Conservation (phyloP, 495 filamentous ascomycete species). For the Daldinia caldariorum region DNA sequence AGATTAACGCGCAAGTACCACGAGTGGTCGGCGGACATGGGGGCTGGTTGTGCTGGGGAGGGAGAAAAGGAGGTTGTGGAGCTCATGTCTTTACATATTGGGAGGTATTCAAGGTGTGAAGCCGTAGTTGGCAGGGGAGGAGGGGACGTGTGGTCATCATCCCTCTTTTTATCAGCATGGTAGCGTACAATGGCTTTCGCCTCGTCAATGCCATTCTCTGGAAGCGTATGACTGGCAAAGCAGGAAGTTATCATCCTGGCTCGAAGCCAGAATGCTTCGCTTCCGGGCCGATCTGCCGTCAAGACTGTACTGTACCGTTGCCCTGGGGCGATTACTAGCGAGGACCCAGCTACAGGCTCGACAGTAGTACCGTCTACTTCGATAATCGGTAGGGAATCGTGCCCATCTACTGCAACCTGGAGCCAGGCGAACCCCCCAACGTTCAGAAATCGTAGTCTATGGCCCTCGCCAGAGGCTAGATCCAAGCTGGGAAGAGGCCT, state of each 20-base stretch:
- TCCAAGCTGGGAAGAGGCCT: conserved; percentile 56
- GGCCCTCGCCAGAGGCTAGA: conserved; percentile 61
- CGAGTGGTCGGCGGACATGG: conserved; percentile 55
- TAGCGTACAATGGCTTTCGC: conserved; percentile 65
- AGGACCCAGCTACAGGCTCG: conserved; percentile 61
- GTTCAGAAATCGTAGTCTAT: conserved; percentile 77
- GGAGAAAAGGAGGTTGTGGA: conserved; percentile 52
- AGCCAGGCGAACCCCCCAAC: conserved; percentile 69
- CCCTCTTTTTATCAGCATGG: conserved; percentile 25
- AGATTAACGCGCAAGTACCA: conserved; percentile 63
- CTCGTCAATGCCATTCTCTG: conserved; percentile 59
- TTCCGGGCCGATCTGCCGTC: conserved; percentile 64
- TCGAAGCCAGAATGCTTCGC: conserved; percentile 68
- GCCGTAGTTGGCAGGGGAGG: conserved; percentile 51
- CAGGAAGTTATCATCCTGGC: conserved; percentile 67
- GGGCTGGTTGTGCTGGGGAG: conserved; percentile 50
- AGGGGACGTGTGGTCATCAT: conserved; percentile 30
- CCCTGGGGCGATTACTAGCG: conserved; percentile 66
- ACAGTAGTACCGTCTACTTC: conserved; percentile 80
- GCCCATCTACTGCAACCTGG: conserved; percentile 61
- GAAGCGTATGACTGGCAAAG: conserved; percentile 58
- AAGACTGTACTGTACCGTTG: conserved; percentile 75
- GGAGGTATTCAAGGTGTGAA: conserved; percentile 49
- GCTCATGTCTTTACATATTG: conserved; percentile 57
- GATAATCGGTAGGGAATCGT: conserved; percentile 61